A percentile compares a stretch with the other conserved stretches of the same genome.
These are phyloP conservation scores for Ligustrum vulgare DNA, from an alignment of 257 asterid genomes.

Conservation along the genomic window DNA sequence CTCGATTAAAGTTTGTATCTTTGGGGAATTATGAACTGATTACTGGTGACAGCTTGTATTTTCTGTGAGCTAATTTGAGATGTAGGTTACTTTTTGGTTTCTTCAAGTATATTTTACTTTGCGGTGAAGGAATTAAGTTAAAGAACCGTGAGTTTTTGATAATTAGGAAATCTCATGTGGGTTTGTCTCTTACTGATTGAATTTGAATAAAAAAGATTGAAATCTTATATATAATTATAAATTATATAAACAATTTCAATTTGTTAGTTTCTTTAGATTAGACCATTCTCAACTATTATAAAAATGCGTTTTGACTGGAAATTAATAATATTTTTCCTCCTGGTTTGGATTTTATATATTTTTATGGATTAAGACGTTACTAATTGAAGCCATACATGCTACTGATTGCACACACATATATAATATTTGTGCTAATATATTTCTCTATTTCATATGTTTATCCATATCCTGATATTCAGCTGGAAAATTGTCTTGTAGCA, in stretches of 20 bases:
- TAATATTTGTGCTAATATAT: constrained; percentile 4
- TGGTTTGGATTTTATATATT: constrained; percentile 36
- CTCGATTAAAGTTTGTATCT: constrained; percentile 26
- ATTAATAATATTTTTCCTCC: constrained; percentile 30
- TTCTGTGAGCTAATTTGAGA: constrained; percentile 31
- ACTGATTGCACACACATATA: background rate
- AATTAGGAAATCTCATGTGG: constrained; percentile 50
- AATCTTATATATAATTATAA: constrained; percentile 29
- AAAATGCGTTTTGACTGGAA: constrained; percentile 50
- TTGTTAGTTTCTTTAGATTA: constrained; percentile 38
- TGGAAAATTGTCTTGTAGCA: background rate
- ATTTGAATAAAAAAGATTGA: constrained; percentile 35
- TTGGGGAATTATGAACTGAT: constrained; percentile 19
- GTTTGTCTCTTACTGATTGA: constrained; percentile 64
- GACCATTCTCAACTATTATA: constrained; percentile 34
- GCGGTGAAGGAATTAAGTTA: background rate
- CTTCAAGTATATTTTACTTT: constrained; percentile 15
- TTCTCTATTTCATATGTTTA: background rate
- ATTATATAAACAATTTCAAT: constrained; percentile 49
- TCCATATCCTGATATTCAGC: background rate
- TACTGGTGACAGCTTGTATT: constrained; percentile 10
- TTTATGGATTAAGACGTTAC: constrained; percentile 45
- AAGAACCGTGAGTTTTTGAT: constrained; percentile 29
- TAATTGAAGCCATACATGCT: constrained; percentile 32
- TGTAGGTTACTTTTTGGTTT: constrained; percentile 37